These are phyloP conservation scores for Herpetomonas samuelpessoai DNA, from an alignment of 208 protist species.

Conservation along the genomic window DNA sequence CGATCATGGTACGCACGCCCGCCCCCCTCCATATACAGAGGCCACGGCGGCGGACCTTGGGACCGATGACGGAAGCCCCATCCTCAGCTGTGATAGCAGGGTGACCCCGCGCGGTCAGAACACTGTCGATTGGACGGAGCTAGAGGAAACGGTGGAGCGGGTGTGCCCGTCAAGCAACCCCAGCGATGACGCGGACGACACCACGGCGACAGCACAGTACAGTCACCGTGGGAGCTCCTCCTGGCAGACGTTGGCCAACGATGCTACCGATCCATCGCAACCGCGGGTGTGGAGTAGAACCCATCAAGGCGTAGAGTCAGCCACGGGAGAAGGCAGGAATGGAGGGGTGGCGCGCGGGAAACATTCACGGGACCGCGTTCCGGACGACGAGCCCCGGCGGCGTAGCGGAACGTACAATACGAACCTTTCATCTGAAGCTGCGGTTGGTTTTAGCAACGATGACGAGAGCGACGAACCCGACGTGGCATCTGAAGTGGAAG, in stretches of 20 bases:
- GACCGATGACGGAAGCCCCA: not conserved
- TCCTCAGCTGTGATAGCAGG: not conserved
- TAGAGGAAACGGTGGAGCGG: not conserved
- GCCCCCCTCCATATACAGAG: too few species aligned
- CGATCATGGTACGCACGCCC: too few species aligned
- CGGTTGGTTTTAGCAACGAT: not conserved
- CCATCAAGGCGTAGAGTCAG: too few species aligned
- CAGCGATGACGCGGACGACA: not conserved
- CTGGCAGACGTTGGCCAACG: not conserved
- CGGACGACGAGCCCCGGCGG: not conserved
- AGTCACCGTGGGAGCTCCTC: not conserved
- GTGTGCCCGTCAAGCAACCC: not conserved
- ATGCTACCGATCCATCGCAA: too few species aligned
- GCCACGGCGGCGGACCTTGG: too few species aligned
- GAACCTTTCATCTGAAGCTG: not conserved
- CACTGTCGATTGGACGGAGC: not conserved
- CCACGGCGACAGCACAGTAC: not conserved
- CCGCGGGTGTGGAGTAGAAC: too few species aligned
- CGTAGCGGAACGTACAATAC: not conserved
- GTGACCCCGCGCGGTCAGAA: not conserved
- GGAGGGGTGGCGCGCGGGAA: too few species aligned
- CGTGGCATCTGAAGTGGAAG: not conserved
- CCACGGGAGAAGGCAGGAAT: not conserved
- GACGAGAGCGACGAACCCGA: not conserved
- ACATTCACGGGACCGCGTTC: too few species aligned